Percentiles rank a stretch among this genome's conserved stretches.
Evolutionary conservation across 129 eudicot genomes (phyloP).

Genomic region (Flaveria ramosissima): DNA sequence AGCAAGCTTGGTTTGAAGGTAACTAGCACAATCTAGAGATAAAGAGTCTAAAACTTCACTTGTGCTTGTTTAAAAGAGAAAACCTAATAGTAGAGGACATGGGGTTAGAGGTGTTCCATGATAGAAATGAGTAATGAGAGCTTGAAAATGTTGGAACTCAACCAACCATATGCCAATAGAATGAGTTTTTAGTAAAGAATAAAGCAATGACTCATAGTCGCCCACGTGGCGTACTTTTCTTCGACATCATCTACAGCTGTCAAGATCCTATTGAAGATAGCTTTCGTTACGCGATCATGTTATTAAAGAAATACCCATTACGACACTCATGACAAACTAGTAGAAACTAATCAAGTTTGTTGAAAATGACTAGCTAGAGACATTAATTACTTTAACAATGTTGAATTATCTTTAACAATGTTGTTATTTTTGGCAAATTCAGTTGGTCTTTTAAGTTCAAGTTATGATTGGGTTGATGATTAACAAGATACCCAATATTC

Average conservation of each 20-base stretch:
- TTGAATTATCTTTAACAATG: neutral
- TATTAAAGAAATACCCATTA: slow-evolving; percentile 30
- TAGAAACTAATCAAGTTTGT: neutral
- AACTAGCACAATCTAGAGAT: slow-evolving; percentile 17
- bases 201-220: slow-evolving; percentile 48
- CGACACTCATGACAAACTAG: neutral
- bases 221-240: slow-evolving; percentile 45
- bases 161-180: slow-evolving; percentile 48
- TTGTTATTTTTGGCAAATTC: slow-evolving; percentile 7
- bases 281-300: slow-evolving; percentile 33
- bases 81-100: slow-evolving; percentile 30
- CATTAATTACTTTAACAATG: neutral
- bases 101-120: slow-evolving; percentile 26
- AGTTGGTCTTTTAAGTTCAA: neutral
- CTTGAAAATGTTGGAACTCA: slow-evolving; percentile 52
- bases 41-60: slow-evolving; percentile 24
- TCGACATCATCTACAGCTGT: slow-evolving; percentile 35
- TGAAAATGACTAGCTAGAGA: neutral
- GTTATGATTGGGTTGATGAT: slow-evolving; percentile 25
- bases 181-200: slow-evolving; percentile 32
- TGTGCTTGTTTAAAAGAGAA: slow-evolving; percentile 32
- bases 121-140: slow-evolving; percentile 30
- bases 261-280: slow-evolving; percentile 38
- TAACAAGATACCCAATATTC: slow-evolving; percentile 28
- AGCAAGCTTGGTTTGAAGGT: slow-evolving; percentile 7